Evolutionary conservation across 2,329 filamentous ascomycete genomes (phyloP).

Genomic region (Ophiosphaerella narmari): DNA sequence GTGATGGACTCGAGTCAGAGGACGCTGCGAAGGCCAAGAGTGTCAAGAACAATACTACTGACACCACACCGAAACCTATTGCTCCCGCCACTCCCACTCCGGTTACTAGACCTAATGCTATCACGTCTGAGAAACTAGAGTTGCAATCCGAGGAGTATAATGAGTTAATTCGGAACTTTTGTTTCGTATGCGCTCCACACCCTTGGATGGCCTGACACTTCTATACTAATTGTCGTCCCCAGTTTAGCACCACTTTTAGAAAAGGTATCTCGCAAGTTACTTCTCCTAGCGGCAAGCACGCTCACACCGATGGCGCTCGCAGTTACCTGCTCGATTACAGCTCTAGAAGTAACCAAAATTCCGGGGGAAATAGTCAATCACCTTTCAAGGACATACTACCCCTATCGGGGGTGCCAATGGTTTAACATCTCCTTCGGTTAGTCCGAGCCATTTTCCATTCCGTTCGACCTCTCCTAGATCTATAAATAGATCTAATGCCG

Average conservation of each 20-base stretch:
- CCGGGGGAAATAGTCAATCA: too few species aligned
- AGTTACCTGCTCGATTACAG: too few species aligned
- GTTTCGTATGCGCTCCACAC: conserved; percentile 85
- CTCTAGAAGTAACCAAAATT: too few species aligned
- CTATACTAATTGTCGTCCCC: conserved; percentile 46
- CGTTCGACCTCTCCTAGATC: conserved; percentile 50
- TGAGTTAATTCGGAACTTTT: conserved; percentile 98
- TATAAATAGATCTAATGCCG: conserved; percentile 45
- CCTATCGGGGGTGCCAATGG: conserved; percentile 49
- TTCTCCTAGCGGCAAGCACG: too few species aligned
- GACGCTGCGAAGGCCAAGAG: too few species aligned
- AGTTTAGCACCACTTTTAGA: conserved; percentile 64
- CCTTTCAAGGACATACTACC: conserved; percentile 44
- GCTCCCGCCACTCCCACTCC: conserved; percentile 42
- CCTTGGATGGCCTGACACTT: conserved; percentile 47
- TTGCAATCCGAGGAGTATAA: conserved; percentile 90
- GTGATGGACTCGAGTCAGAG: conserved; percentile 55
- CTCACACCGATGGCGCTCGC: too few species aligned
- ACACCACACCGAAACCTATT: conserved; percentile 25
- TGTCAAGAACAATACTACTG: conserved; percentile 21
- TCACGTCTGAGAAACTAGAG: conserved; percentile 65
- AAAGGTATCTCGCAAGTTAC: too few species aligned
- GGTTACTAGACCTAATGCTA: conserved; percentile 56
- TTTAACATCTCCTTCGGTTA: conserved; percentile 27
- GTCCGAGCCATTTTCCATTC: conserved; percentile 42